phyloP scores from a whole-genome alignment of 345 rosid genomes.

The Citrus unshiu region DNA sequence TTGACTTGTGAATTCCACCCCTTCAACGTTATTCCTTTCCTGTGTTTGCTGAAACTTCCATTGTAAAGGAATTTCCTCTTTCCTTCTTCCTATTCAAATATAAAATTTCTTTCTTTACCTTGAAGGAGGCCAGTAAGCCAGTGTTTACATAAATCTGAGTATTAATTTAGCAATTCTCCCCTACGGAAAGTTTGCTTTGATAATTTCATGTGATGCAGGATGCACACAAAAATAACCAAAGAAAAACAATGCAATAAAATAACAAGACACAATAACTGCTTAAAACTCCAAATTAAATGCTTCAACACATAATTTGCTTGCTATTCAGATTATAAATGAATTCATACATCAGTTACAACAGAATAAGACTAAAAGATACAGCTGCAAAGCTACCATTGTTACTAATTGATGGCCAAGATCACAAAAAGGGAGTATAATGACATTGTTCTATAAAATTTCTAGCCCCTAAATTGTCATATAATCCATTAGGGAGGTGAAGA shows the following conservation, averaged over 20 bases:
- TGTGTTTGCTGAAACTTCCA: not conserved
- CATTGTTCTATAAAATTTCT: conserved; percentile 7
- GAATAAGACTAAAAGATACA: not conserved
- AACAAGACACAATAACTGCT: not conserved
- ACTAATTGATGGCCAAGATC: conserved; percentile 7
- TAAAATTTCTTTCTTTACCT: too few species aligned
- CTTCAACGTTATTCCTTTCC: not conserved
- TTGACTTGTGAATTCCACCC: not conserved
- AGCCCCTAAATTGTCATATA: conserved; percentile 24
- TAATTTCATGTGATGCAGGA: too few species aligned
- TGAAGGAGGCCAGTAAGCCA: not conserved
- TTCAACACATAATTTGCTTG: not conserved
- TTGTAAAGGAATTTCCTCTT: not conserved
- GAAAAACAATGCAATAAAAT: too few species aligned
- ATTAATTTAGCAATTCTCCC: not conserved
- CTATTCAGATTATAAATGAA: not conserved
- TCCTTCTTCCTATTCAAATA: not conserved
- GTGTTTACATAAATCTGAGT: not conserved
- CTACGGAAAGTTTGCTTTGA: too few species aligned
- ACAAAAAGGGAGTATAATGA: not conserved
- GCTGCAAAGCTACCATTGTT: conserved; percentile 9
- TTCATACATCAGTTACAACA: conserved; percentile 12
- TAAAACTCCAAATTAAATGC: not conserved
- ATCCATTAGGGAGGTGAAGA: conserved; percentile 28
- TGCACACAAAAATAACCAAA: not conserved